phyloP scores from a whole-genome alignment of 2,329 filamentous ascomycete genomes.

The Trichoderma atrobrunneum region DNA sequence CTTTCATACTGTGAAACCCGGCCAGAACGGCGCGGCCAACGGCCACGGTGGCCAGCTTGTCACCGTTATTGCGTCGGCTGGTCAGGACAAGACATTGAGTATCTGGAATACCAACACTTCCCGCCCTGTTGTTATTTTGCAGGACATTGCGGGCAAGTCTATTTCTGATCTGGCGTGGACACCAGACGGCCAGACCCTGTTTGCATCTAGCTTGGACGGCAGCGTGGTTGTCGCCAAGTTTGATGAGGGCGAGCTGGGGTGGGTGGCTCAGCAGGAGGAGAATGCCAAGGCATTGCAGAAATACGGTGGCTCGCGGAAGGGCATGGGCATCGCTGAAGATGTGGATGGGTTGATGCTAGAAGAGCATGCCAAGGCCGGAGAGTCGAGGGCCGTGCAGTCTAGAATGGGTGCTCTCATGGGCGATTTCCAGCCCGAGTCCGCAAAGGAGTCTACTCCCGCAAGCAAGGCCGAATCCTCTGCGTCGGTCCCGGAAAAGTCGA shows the following conservation, averaged over 20 bases:
- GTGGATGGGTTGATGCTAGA: slow-evolving; percentile 85
- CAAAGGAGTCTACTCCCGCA: slow-evolving; percentile 46
- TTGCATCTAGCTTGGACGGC: slow-evolving; percentile 83
- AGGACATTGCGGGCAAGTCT: slow-evolving; percentile 85
- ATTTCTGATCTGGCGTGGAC: slow-evolving; percentile 95
- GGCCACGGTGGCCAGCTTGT: slow-evolving; percentile 54
- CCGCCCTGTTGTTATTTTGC: slow-evolving; percentile 81
- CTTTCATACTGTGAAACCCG: slow-evolving; percentile 71
- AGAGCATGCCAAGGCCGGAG: slow-evolving; percentile 86
- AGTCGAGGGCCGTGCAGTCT: slow-evolving; percentile 84
- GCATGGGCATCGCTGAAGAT: slow-evolving; percentile 85
- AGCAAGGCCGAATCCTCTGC: slow-evolving; percentile 22
- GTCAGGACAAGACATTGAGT: slow-evolving; percentile 92
- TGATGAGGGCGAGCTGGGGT: slow-evolving; percentile 82
- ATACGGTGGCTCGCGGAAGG: slow-evolving; percentile 83
- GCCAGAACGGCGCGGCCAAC: slow-evolving; percentile 49
- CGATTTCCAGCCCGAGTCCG: slow-evolving; percentile 61
- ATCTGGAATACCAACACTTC: slow-evolving; percentile 98
- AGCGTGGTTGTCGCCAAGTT: slow-evolving; percentile 81
- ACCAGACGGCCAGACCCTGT: slow-evolving; percentile 84
- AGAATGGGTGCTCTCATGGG: slow-evolving; percentile 99
- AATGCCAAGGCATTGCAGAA: slow-evolving; percentile 92
- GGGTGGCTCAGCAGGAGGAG: slow-evolving; percentile 79
- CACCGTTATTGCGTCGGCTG: slow-evolving; percentile 93
- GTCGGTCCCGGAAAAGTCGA: slow-evolving; percentile 30